Conservation (phyloP, 2,329 filamentous ascomycete species). For the Ophiostoma sp. region DNA sequence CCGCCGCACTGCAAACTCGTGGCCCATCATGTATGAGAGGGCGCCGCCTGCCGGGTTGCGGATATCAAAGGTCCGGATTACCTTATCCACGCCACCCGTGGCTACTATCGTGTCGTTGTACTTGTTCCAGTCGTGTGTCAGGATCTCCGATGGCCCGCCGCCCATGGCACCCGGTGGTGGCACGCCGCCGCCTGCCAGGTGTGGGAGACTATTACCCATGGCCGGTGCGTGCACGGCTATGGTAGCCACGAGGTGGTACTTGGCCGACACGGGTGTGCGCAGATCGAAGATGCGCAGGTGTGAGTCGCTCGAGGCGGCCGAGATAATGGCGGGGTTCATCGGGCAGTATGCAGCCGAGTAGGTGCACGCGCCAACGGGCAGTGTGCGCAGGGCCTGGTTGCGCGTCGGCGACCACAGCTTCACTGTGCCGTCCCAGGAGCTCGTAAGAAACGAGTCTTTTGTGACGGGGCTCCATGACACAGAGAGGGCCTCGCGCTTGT, state of each 20-base stretch:
- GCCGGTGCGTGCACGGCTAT: conserved; percentile 75
- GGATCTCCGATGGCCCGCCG: conserved; percentile 66
- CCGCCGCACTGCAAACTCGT: conserved; percentile 83
- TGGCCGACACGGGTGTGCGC: conserved; percentile 74
- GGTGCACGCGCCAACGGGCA: conserved; percentile 88
- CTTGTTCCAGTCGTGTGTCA: conserved; percentile 99
- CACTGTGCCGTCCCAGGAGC: conserved; percentile 92
- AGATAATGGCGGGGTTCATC: conserved; percentile 77
- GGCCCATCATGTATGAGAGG: conserved; percentile 67
- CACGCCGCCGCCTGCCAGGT: conserved; percentile 26
- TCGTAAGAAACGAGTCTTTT: conserved; percentile 86
- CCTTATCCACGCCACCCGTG: conserved; percentile 79
- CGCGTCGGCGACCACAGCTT: conserved; percentile 92
- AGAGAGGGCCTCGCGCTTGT: conserved; percentile 86
- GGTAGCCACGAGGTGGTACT: conserved; percentile 77
- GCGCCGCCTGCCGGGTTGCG: conserved; percentile 69
- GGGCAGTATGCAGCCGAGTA: conserved; percentile 91
- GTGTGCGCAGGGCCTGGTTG: conserved; percentile 67
- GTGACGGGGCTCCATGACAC: conserved; percentile 87
- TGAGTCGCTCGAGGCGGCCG: conserved; percentile 82
- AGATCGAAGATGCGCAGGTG: conserved; percentile 89
- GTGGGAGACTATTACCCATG: conserved; percentile 30
- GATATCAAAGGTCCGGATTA: conserved; percentile 86
- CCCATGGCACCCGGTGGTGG: conserved; percentile 32
- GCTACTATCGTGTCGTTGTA: conserved; percentile 82